Base-by-base conservation (phyloP, 2,329 filamentous ascomycete species). In the Daldinia sp. region DNA sequence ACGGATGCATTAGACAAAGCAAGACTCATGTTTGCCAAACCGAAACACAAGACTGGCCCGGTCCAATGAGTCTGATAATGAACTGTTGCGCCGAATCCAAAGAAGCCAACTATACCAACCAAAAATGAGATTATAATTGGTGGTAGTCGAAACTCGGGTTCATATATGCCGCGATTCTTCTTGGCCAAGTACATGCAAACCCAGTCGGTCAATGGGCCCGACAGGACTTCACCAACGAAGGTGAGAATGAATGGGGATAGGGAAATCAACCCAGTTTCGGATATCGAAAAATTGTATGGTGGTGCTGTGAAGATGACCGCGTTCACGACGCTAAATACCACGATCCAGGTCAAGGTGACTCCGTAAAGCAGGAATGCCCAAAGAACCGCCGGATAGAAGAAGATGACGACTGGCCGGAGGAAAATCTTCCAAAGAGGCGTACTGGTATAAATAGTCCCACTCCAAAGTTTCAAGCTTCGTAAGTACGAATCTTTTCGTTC, bases 311-410 rank as follows among this genome's bases (percentile, higher is more conserved):
- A 84, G 64, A 84, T 82, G 67, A 81, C 76, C 5, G 78, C 78
- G 68, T 83, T 81, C 59, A 82, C 78, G 39, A 83, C 78, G 49
- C 75, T 77, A 68, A 83, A 81, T 54, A 83, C 78, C 17, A 79
- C 73, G 49, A 78, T 75, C 75, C 77, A 77, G 15, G 76, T 76
- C 27, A 80, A 63, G 4, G 73, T 77, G 1, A 74, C 77, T 47
- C 82, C 82, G 65, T 83, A 83, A 5, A 83, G 71, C 13, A 84
- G 65, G 41, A 83, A 81, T 15, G 79, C 79, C 80, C 81, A 84
- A 11, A 82, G 73, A 3, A 85, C 81, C 5, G 79, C 82, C 0
- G 83, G 77, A 57, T 84, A 85, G 51, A 79, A 78, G 67, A 83
- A 80, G 48, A 85, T 76, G 3, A 82, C 78, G 30, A 85, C 74